Base-by-base conservation (phyloP, 768 basidiomycete genomes). In the Mycena haematopus region DNA sequence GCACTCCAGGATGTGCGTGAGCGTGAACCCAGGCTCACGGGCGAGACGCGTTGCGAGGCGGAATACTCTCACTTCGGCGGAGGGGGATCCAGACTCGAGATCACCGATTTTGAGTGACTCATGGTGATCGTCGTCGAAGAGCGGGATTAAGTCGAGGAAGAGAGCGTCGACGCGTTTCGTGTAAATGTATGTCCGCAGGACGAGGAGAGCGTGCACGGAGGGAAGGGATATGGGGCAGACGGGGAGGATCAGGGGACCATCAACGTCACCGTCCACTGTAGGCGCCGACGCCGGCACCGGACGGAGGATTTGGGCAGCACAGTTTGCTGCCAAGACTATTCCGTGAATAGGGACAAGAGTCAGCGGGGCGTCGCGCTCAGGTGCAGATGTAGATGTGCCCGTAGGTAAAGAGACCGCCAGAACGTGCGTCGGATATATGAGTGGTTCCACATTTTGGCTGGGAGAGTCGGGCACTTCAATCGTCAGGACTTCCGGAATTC, bases 211-310 rank as follows among this genome's bases (percentile, higher is more conserved):
- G 14, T 73, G 71, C 0, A 82, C 76, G 5, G 81, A 78, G 1
- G 85, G 84, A 15, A 86, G 74, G 55, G 72, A 71, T 64, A 86
- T 60, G 3, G 80, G 80, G 19, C 83, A 75, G 38, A 86, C 73
- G 17, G 85, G 84, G 1, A 86, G 71, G 11, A 46, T 66, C 46
- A 78, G 63, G 29, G 59, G 54, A 24, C n/a, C n/a, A n/a, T 73
- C 62, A 1, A 22, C 14, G 10, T 38, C 36, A 15, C 33, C 13
- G 5, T 31, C 60, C 24, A 10, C 11, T 22, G 14, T 17, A 17
- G 36, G 36, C 17, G 0, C 36, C 14, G 36, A 13, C 3, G 1
- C 13, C 6, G 55, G 54, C 21, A 6, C 44, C 14, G 47, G 73
- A 62, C 15, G 73, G 60, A 74, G 63, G 50, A 74, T 72, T 56